These are phyloP conservation scores for Tolypocladium inflatum DNA, from an alignment of 2,329 filamentous ascomycete species.

Conservation along the genomic window DNA sequence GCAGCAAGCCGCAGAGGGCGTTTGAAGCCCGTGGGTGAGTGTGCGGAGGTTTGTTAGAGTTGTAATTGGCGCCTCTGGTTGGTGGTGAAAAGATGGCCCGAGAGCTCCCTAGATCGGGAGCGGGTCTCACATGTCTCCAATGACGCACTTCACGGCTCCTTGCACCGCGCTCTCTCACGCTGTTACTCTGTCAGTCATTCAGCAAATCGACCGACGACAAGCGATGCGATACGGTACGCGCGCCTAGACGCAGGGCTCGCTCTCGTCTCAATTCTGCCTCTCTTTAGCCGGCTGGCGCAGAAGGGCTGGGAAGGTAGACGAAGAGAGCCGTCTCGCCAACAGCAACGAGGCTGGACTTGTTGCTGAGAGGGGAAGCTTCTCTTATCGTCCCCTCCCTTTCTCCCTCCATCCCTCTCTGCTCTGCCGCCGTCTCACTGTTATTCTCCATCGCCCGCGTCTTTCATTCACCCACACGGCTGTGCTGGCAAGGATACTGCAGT, in stretches of 20 bases:
- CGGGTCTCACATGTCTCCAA: neutral
- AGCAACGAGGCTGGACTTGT: neutral
- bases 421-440: neutral
- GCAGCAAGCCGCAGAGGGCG: conserved; percentile 10
- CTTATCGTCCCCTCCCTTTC: neutral
- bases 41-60: neutral
- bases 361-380: neutral
- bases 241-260: neutral
- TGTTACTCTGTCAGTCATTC: neutral
- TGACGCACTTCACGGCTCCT: neutral
- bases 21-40: neutral
- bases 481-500: neutral
- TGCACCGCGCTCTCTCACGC: neutral
- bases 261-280: neutral
- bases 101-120: neutral
- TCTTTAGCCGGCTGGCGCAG: neutral
- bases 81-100: neutral
- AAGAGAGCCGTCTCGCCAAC: neutral
- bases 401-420: neutral
- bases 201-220: neutral
- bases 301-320: neutral
- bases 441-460: neutral
- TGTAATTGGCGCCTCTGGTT: neutral
- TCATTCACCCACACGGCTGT: neutral
- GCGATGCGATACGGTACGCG: neutral